Evolutionary conservation across 176 grass and related monocot species (phyloP).

Genomic region (Chrysopogon serrulatus): DNA sequence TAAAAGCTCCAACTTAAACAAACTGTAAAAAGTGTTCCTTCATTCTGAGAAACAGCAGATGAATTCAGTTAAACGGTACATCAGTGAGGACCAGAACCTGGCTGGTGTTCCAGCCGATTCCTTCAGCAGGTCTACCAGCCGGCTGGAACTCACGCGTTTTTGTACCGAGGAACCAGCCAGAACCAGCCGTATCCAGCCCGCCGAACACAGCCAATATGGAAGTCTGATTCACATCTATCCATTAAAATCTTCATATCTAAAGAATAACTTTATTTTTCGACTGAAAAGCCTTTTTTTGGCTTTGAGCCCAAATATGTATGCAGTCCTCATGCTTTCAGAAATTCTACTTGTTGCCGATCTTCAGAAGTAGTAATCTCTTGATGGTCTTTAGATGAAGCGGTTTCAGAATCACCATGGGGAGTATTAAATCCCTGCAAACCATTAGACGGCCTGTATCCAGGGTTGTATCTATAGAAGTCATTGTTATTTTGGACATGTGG

Average conservation of each 20-base stretch:
- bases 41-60: not conserved
- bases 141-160: no score
- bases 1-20: not conserved
- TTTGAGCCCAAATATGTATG: not conserved
- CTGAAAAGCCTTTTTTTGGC: not conserved
- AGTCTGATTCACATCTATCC: not conserved
- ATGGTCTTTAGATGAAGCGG: constrained; percentile 11
- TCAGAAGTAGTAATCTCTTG: not conserved
- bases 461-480: not conserved
- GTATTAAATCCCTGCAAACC: not conserved
- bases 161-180: no score
- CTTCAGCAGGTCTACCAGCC: no score
- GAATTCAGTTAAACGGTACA: not conserved
- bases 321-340: not conserved
- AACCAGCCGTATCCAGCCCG: no score
- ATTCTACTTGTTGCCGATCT: constrained; percentile 4
- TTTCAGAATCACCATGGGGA: constrained; percentile 19
- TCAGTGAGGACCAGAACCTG: not conserved
- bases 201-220: no score
- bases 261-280: not conserved
- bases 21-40: not conserved
- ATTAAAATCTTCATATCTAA: not conserved
- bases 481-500: constrained; percentile 11
- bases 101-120: no score
- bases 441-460: not conserved